Conservation (phyloP, 1,284 basidiomycete genomes). For the Phellopilus nigrolimitatus region DNA sequence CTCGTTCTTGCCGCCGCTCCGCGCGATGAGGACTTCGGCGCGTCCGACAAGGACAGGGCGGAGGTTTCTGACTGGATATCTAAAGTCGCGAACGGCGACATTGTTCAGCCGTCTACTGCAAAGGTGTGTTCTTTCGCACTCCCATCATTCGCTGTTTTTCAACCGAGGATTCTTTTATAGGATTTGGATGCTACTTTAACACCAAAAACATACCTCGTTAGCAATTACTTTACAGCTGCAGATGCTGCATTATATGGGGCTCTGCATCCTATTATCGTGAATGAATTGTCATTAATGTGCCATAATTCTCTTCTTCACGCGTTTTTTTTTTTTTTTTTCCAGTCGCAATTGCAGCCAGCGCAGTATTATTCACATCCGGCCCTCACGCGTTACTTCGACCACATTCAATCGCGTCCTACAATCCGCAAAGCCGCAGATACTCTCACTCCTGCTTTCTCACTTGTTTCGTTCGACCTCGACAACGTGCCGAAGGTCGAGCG, state of each 20-base stretch:
- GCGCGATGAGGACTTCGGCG: constrained; percentile 43
- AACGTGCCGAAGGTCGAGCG: constrained; percentile 72
- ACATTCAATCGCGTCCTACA: constrained; percentile 71
- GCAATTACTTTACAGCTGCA: constrained; percentile 79
- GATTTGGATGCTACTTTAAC: constrained; percentile 68
- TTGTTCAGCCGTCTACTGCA: constrained; percentile 43
- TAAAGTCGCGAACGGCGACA: constrained; percentile 50
- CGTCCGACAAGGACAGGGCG: constrained; percentile 54
- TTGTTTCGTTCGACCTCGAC: constrained; percentile 68
- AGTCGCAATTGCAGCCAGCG: constrained; percentile 62
- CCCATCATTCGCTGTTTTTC: not conserved
- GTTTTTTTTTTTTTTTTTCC: not conserved
- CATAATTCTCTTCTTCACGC: not conserved
- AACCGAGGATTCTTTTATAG: constrained; percentile 36
- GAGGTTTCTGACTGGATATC: constrained; percentile 68
- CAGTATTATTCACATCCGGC: constrained; percentile 76
- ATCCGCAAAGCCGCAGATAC: constrained; percentile 53
- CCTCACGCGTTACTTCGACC: constrained; percentile 89
- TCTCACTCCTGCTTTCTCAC: constrained; percentile 51
- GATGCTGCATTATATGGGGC: constrained; percentile 83
- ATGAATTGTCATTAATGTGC: constrained; percentile 28
- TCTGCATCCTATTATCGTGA: constrained; percentile 73
- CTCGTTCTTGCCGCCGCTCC: constrained; percentile 49
- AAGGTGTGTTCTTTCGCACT: constrained; percentile 37
- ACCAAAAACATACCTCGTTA: constrained; percentile 78